phyloP scores from a whole-genome alignment of 2,329 filamentous ascomycete genomes.

The Beauveria medogensis region DNA sequence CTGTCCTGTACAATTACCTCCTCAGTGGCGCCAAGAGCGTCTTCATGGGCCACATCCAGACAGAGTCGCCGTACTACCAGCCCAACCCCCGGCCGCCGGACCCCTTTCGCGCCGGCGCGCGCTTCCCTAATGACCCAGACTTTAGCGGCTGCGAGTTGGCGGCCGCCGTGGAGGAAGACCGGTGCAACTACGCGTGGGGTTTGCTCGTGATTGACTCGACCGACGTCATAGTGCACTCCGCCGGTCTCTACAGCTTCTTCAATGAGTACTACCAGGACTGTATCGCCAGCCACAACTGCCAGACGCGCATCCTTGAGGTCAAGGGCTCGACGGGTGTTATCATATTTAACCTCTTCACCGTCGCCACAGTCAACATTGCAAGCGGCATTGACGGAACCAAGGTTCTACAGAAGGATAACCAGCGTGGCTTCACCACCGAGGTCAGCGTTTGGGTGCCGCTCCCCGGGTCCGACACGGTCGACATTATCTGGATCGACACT shows the following conservation, averaged over 20 bases:
- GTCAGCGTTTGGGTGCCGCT: slow-evolving; percentile 20
- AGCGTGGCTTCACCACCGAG: slow-evolving; percentile 19
- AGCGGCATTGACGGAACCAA: slow-evolving; percentile 11
- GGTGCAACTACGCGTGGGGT: slow-evolving; percentile 36
- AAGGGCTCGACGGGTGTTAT: slow-evolving; percentile 12
- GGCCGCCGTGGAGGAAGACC: slow-evolving; percentile 15
- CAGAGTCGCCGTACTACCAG: slow-evolving; percentile 51
- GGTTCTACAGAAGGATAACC: slow-evolving; percentile 15
- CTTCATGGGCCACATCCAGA: slow-evolving; percentile 43
- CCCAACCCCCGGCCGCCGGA: slow-evolving; percentile 37
- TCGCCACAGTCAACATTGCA: slow-evolving; percentile 9
- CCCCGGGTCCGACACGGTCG: slow-evolving; percentile 14
- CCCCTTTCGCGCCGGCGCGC: slow-evolving; percentile 29
- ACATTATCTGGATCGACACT: slow-evolving; percentile 17
- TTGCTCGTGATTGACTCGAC: slow-evolving; percentile 41
- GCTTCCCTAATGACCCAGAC: slow-evolving; percentile 11
- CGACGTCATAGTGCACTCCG: slow-evolving; percentile 42
- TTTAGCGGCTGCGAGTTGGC: slow-evolving; percentile 21
- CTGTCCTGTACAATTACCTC: slow-evolving; percentile 43
- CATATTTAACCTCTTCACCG: slow-evolving; percentile 11
- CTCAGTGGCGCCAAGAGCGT: slow-evolving; percentile 39
- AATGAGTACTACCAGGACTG: slow-evolving; percentile 46
- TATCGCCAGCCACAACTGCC: slow-evolving; percentile 38
- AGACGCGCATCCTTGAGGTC: slow-evolving; percentile 21
- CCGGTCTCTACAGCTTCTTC: slow-evolving; percentile 53